These are phyloP conservation scores for Russula griseocarnosa DNA, from an alignment of 768 basidiomycete genomes.

Conservation along the genomic window DNA sequence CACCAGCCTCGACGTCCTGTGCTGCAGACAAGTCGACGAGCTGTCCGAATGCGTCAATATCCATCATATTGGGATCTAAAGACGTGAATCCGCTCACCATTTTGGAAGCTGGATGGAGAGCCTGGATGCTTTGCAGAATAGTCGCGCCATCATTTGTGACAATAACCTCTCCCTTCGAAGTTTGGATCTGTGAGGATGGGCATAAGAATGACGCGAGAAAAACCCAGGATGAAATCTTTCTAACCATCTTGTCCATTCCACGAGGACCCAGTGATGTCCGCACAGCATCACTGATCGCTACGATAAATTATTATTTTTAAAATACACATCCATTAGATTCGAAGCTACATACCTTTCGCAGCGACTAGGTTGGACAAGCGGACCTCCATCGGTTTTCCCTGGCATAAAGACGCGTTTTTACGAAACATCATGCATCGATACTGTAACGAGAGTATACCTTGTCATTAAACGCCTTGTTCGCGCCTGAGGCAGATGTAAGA, in stretches of 20 bases:
- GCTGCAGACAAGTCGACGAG: slow-evolving; percentile 96
- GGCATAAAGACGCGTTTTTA: slow-evolving; percentile 32
- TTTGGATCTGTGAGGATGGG: slow-evolving; percentile 72
- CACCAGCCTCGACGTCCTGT: slow-evolving; percentile 97
- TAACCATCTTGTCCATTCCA: slow-evolving; percentile 99
- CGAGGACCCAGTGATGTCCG: slow-evolving; percentile 93
- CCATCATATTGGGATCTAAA: not conserved
- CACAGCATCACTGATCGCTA: slow-evolving; percentile 96
- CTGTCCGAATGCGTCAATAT: slow-evolving; percentile 41
- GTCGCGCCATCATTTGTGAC: slow-evolving; percentile 99
- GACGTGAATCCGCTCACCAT: slow-evolving; percentile 57
- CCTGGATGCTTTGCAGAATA: slow-evolving; percentile 92
- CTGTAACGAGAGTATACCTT: slow-evolving; percentile 46
- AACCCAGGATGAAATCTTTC: slow-evolving; percentile 20
- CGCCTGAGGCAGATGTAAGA: slow-evolving; percentile 17
- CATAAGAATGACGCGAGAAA: slow-evolving; percentile 11
- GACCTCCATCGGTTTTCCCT: slow-evolving; percentile 99
- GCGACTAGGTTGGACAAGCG: slow-evolving; percentile 97
- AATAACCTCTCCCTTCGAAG: slow-evolving; percentile 91
- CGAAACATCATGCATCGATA: slow-evolving; percentile 15
- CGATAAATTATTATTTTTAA: slow-evolving; percentile 4
- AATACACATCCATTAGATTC: slow-evolving; percentile 18
- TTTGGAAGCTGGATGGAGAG: slow-evolving; percentile 95
- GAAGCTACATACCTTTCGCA: slow-evolving; percentile 70
- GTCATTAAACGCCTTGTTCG: slow-evolving; percentile 67